These are phyloP conservation scores for Macrocybe sp. DNA, from an alignment of 1,284 basidiomycete genomes.

Conservation along the genomic window DNA sequence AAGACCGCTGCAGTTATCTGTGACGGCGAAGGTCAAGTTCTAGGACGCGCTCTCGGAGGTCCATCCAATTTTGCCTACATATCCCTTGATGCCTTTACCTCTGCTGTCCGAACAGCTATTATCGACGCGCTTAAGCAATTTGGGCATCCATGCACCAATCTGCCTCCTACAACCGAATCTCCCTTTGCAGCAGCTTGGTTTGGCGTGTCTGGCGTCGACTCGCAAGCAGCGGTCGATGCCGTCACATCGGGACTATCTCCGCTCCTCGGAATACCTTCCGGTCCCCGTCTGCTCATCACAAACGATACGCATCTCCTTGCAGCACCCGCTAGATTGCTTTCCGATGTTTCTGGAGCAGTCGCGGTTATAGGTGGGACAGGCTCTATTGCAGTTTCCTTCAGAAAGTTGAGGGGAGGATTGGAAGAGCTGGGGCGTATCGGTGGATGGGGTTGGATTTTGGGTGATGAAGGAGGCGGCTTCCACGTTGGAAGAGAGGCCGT, in stretches of 20 bases:
- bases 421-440: constrained; percentile 65
- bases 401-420: constrained; percentile 33
- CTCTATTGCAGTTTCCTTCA: constrained; percentile 62
- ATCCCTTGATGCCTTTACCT: constrained; percentile 26
- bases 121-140: constrained; percentile 44
- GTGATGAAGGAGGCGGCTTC: constrained; percentile 77
- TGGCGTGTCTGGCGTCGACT: constrained; percentile 74
- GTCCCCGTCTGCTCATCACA: constrained; percentile 51
- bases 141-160: constrained; percentile 21
- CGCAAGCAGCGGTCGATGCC: constrained; percentile 49
- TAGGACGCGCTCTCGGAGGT: constrained; percentile 60
- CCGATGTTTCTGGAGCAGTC: constrained; percentile 55
- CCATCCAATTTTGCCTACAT: constrained; percentile 40
- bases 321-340: constrained; percentile 56
- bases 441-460: constrained; percentile 81
- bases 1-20: constrained; percentile 73
- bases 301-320: constrained; percentile 77
- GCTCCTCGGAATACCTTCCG: constrained; percentile 50
- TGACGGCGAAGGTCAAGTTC: constrained; percentile 46
- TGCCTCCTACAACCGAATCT: constrained; percentile 28
- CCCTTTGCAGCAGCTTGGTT: constrained; percentile 70
- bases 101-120: constrained; percentile 45
- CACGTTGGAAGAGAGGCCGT: constrained; percentile 70
- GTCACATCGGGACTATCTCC: constrained; percentile 47
- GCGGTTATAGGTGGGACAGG: constrained; percentile 72